Evolutionary conservation across 441 rosid species (phyloP).

Genomic region (Jatropha multifida): DNA sequence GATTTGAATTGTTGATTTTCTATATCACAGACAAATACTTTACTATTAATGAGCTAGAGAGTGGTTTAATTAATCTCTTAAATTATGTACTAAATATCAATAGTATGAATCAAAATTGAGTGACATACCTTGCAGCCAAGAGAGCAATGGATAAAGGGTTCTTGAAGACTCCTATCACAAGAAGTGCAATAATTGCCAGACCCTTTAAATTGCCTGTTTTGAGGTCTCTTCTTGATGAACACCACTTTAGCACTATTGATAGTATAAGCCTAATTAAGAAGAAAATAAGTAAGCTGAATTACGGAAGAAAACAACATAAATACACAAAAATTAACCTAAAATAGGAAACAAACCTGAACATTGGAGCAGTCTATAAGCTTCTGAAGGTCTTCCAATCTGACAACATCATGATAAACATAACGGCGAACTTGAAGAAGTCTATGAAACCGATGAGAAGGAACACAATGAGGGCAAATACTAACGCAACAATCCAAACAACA

Average conservation of each 20-base stretch:
- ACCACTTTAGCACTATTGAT: constrained; percentile 91
- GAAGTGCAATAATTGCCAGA: constrained; percentile 88
- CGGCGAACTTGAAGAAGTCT: constrained; percentile 94
- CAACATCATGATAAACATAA: constrained; percentile 95
- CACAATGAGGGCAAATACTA: constrained; percentile 93
- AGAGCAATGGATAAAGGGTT: constrained; percentile 86
- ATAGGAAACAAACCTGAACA: constrained; percentile 58
- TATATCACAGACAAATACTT: no score
- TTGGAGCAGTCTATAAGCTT: constrained; percentile 90
- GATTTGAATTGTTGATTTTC: neutral
- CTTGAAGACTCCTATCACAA: constrained; percentile 94
- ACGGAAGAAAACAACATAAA: neutral
- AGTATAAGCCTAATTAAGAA: constrained; percentile 57
- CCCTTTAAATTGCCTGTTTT: constrained; percentile 88
- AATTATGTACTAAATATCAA: neutral
- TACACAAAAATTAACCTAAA: neutral
- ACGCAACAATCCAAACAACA: constrained; percentile 88
- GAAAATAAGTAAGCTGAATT: constrained; percentile 21
- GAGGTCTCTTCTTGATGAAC: constrained; percentile 95
- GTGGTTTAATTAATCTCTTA: no score
- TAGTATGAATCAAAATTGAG: neutral
- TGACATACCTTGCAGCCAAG: constrained; percentile 77
- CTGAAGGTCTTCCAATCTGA: constrained; percentile 84
- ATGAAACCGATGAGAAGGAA: constrained; percentile 77
- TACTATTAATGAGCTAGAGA: neutral